Conservation (phyloP, 2,329 filamentous ascomycete genomes). For the Clonostachys chloroleuca region DNA sequence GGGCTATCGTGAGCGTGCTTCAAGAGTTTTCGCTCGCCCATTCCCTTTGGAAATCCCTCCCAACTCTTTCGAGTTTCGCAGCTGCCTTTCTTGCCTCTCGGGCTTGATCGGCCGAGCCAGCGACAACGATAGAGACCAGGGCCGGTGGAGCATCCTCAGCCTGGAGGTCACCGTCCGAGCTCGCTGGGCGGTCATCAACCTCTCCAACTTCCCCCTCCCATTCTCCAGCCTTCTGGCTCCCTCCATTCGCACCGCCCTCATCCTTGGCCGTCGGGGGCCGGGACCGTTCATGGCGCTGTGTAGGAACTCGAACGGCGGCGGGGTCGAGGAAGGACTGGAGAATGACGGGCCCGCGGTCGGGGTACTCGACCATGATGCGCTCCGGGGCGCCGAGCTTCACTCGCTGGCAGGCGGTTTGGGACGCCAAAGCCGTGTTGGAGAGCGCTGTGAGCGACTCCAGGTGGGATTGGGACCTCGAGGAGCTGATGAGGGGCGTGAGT, state of each 20-base stretch:
- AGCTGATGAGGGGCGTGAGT: constrained; percentile 53
- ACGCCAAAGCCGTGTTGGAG: constrained; percentile 45
- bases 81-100: constrained; percentile 48
- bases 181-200: too few species aligned
- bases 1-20: too few species aligned
- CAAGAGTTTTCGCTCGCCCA: constrained; percentile 25
- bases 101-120: constrained; percentile 38
- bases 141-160: constrained; percentile 37
- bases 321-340: constrained; percentile 42
- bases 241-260: constrained; percentile 1
- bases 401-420: constrained; percentile 46
- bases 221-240: not conserved
- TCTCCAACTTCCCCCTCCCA: too few species aligned
- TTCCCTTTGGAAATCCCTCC: constrained; percentile 47
- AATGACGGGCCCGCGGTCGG: constrained; percentile 32
- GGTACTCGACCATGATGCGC: constrained; percentile 56
- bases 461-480: constrained; percentile 35
- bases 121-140: constrained; percentile 51
- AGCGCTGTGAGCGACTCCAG: constrained; percentile 47
- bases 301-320: constrained; percentile 7
- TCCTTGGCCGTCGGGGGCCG: not conserved
- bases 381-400: constrained; percentile 48
- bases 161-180: too few species aligned
- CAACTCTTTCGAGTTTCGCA: constrained; percentile 47
- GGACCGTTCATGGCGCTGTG: not conserved